Evolutionary conservation across 164 flowering plant species (phyloP), one percentile per base, ranked within the genome.

Genomic region (Vitis cinerea): DNA sequence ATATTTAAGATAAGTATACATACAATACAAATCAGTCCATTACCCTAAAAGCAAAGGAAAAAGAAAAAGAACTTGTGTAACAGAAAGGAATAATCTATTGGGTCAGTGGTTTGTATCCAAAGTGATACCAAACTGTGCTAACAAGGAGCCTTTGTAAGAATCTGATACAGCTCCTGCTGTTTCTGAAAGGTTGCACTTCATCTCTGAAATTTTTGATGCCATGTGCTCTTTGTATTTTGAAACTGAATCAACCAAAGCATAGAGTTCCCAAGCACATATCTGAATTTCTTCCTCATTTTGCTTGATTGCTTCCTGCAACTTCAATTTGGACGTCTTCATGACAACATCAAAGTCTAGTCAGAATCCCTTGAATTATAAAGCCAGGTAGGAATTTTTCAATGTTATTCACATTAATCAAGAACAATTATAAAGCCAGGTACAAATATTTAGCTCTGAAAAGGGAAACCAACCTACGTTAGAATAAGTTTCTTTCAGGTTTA

Each of bases 221-320:
- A 77, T 66, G 59, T 74, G 59, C 69, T 95, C 99, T 74, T 95
- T 91, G 77, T 80, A 78, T 71, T 81, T 83, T 44, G 96, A 83
- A 48, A 91, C 83, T 10, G 84, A 66, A 77, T 95, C 96, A 48
- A 90, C 73, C 78, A 91, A 30, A 6, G 74, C 66, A 61, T 89
- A 80, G 58, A 91, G 87, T 67, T 88, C 90, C 56, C 63, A 50
- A 57, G 88, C 94, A 72, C 88, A 81, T 66, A 62, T 37, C 69
- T 88, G 90, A 50, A 79, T 77, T 78, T 86, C 92, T 66, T 86
- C 88, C 52, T 90, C 91, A 59, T 74, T 80, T 75, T 79, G 84
- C 63, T 53, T 73, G 15, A 70, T 72, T 57, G 77, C 80, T 76
- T 87, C 90, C 70, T 91, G 82, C 78, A 84, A 74, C 79, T 78